phyloP scores from a whole-genome alignment of 2,329 filamentous ascomycete species.

The Pseudogymnoascus sp. region DNA sequence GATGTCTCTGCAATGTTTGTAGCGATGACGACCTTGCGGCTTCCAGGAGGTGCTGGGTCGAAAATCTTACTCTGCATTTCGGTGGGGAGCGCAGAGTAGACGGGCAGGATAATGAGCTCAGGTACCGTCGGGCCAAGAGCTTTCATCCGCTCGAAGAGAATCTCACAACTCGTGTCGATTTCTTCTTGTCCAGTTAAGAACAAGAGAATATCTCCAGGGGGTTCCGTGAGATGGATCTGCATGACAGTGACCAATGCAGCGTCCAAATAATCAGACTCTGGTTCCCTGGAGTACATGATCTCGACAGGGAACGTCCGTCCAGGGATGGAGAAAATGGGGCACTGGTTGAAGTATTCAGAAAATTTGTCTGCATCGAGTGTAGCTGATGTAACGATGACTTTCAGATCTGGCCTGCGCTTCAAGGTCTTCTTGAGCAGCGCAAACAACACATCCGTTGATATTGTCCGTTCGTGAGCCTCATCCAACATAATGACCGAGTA shows the following conservation, averaged over 20 bases:
- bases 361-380: slow-evolving; percentile 98
- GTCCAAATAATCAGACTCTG: slow-evolving; percentile 92
- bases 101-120: slow-evolving; percentile 84
- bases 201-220: slow-evolving; percentile 86
- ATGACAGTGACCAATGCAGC: slow-evolving; percentile 92
- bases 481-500: slow-evolving; percentile 98
- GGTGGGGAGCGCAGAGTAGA: slow-evolving; percentile 89
- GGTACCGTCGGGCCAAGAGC: slow-evolving; percentile 84
- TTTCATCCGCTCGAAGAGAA: slow-evolving; percentile 93
- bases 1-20: slow-evolving; percentile 98
- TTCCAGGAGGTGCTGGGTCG: slow-evolving; percentile 79
- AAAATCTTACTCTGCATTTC: slow-evolving; percentile 95
- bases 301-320: slow-evolving; percentile 94
- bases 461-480: slow-evolving; percentile 95
- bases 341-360: slow-evolving; percentile 90
- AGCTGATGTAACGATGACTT: slow-evolving; percentile 92
- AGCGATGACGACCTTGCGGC: slow-evolving; percentile 90
- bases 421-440: slow-evolving; percentile 89
- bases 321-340: slow-evolving; percentile 93
- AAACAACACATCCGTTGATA: slow-evolving; percentile 92
- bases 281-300: slow-evolving; percentile 89
- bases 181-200: slow-evolving; percentile 98
- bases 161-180: slow-evolving; percentile 91
- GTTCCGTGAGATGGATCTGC: slow-evolving; percentile 94
- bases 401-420: slow-evolving; percentile 76